These are phyloP conservation scores for Brassica nigra DNA, from an alignment of 345 rosid species.

Conservation along the genomic window DNA sequence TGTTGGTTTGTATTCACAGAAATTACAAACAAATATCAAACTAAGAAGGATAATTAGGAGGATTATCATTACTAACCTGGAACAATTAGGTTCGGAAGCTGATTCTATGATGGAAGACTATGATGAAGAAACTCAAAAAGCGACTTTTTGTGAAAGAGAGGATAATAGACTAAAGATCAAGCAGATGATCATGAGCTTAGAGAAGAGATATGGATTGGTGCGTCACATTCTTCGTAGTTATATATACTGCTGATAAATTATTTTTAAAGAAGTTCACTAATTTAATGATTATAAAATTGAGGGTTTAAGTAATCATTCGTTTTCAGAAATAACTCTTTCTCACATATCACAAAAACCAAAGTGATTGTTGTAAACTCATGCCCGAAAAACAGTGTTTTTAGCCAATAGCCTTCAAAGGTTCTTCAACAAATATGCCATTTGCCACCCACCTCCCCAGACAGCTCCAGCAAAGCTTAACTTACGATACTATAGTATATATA, in stretches of 20 bases:
- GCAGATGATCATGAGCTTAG: constrained; percentile 31
- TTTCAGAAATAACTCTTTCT: constrained; percentile 17
- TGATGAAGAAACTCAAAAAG: neutral
- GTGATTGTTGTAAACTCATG: constrained; percentile 55
- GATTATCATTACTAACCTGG: constrained; percentile 31
- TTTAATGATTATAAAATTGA: constrained; percentile 21
- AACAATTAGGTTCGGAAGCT: constrained; percentile 27
- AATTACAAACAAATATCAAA: constrained; percentile 1
- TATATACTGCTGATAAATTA: constrained; percentile 47
- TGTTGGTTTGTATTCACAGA: neutral
- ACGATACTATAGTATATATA: neutral
- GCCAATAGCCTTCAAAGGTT: constrained; percentile 59
- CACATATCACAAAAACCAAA: constrained; percentile 28
- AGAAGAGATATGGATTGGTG: constrained; percentile 41
- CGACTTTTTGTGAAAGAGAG: constrained; percentile 13
- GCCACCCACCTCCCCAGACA: constrained; percentile 49
- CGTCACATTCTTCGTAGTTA: constrained; percentile 54
- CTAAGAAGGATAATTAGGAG: constrained; percentile 3
- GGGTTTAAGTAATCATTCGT: constrained; percentile 36
- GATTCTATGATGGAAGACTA: constrained; percentile 25
- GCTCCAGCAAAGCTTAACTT: constrained; percentile 53
- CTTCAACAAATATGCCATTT: constrained; percentile 60
- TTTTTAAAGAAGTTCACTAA: constrained; percentile 15
- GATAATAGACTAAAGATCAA: constrained; percentile 31
- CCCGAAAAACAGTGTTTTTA: constrained; percentile 55